Base-by-base conservation (phyloP, 805 yeast genomes). In the Kregervanrija pseudodelftensis region DNA sequence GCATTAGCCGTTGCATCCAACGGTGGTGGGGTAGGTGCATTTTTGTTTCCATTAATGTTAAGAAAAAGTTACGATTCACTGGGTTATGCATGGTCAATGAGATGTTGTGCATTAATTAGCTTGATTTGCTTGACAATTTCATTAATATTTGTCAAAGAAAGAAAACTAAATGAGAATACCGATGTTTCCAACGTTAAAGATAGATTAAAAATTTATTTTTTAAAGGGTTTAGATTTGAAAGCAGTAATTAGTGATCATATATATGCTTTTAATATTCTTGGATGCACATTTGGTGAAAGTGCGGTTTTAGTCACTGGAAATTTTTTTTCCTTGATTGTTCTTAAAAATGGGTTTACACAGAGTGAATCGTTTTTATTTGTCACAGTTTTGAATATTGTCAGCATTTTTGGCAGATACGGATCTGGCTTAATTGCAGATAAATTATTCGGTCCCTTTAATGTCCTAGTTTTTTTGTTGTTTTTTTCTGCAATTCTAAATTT, bases 31-130 rank as follows among this genome's bases (percentile, higher is more conserved):
- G 53, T 75, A 13, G 80, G 80, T 15, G 81, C 80, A 28, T 59
- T 74, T 42, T 44, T 68, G 14, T 69, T 76, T 52, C 79, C 82
- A 4, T 57, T 77, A 41, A 65, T 76, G 63, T 59, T 79, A 45
- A 66, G 76, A 51, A 64, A 66, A 38, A 57, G 77, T 22, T 78
- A 73, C 51, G 54, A 54, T 2, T 59, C 61, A 37, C 70, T 74
- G 17, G 82, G 82, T 0, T 79, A 67, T 49, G 63, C 62, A 10
- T 79, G 83, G 83, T 77, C 81, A 1, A 67, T 77, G 32, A 61
- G 83, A 51, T 65, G 70, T 12, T 53, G 75, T 33, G 74, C 76
- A 3, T 65, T 77, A 36, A 54, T 77, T 12, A 69, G 72, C 47
- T 49, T 68, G 11, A 36, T 41, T 30, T 46, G 52, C 22, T 37